Conservation (phyloP, 352 stramenopile species). For the Halophytophthora batemanensis region DNA sequence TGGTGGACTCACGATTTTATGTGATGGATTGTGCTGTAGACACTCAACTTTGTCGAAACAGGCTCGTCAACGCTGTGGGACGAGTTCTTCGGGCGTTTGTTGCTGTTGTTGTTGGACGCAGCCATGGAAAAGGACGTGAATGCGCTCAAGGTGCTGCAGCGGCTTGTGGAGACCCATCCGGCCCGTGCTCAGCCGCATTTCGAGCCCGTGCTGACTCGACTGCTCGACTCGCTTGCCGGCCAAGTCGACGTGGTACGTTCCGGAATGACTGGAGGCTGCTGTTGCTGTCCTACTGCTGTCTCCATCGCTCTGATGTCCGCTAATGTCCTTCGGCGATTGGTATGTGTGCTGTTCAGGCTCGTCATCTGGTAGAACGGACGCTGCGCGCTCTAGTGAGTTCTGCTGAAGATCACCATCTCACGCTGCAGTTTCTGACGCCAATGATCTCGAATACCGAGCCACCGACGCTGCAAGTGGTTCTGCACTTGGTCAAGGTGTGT, state of each 20-base stretch:
- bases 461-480: constrained; percentile 44
- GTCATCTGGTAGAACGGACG: constrained; percentile 54
- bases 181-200: constrained; percentile 48
- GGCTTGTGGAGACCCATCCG: constrained; percentile 38
- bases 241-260: constrained; percentile 41
- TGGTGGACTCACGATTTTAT: background rate
- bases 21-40: constrained; percentile 20
- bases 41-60: constrained; percentile 24
- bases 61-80: constrained; percentile 33
- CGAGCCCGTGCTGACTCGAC: constrained; percentile 51
- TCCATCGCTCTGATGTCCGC: background rate
- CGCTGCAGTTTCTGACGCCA: constrained; percentile 38
- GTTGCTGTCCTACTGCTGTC: background rate
- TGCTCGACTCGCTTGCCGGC: constrained; percentile 44
- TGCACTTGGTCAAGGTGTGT: constrained; percentile 45
- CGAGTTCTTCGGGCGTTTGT: constrained; percentile 35
- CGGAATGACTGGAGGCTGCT: background rate
- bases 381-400: constrained; percentile 36
- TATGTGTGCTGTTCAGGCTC: constrained; percentile 20
- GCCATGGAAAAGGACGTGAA: constrained; percentile 42
- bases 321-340: background rate
- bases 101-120: constrained; percentile 43
- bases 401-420: constrained; percentile 25
- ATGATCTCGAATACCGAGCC: constrained; percentile 35
- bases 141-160: constrained; percentile 53